phyloP scores from a whole-genome alignment of 1,284 basidiomycete species.

The Cystobasidium slooffiae region DNA sequence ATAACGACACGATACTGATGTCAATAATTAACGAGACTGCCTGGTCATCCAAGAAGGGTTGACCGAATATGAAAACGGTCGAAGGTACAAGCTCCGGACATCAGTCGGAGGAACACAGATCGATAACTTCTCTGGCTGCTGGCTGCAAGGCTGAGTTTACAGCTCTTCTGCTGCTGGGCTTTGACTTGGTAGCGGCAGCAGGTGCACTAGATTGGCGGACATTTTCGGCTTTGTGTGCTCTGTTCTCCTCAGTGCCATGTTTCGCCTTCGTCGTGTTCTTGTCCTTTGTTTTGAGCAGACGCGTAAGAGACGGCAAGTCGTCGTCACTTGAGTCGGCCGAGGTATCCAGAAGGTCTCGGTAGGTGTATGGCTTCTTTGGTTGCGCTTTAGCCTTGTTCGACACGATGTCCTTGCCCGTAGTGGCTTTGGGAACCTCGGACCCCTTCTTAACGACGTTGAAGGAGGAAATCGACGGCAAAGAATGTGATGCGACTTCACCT shows the following conservation, averaged over 20 bases:
- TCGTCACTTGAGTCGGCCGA: background rate
- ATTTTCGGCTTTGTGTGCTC: too few relatives aligned
- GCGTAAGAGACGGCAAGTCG: background rate
- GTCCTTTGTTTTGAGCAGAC: background rate
- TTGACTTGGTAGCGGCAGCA: too few relatives aligned
- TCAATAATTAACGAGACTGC: too few relatives aligned
- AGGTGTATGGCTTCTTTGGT: conserved; percentile 3
- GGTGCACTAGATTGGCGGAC: too few relatives aligned
- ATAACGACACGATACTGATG: too few relatives aligned
- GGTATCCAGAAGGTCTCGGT: conserved; percentile 4
- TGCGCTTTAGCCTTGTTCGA: background rate
- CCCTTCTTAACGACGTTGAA: conserved; percentile 10
- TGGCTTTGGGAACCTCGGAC: background rate
- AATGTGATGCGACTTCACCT: background rate
- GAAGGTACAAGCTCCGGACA: background rate
- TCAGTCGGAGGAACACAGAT: conserved; percentile 38
- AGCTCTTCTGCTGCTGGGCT: background rate
- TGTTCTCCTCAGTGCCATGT: too few relatives aligned
- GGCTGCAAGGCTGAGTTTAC: background rate
- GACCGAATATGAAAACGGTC: too few relatives aligned
- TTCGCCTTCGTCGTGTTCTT: background rate
- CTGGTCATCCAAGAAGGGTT: too few relatives aligned
- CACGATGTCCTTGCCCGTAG: background rate
- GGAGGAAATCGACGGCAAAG: background rate
- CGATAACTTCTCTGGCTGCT: background rate